phyloP scores from a whole-genome alignment of 1,284 basidiomycete genomes.

The Tylopilus sp. region DNA sequence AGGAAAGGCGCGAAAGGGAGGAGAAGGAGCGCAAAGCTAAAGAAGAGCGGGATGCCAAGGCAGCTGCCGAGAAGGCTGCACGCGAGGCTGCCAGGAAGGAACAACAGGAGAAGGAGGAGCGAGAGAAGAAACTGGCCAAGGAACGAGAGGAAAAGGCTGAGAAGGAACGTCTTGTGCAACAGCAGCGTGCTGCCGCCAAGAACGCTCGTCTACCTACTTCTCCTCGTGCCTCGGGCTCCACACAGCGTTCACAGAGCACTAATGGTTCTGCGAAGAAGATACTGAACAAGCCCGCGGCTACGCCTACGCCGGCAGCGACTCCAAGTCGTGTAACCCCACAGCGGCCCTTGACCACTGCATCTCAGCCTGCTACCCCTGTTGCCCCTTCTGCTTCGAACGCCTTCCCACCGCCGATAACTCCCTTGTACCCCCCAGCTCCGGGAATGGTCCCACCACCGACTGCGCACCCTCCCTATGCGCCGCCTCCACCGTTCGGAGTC shows the following conservation, averaged over 20 bases:
- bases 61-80: constrained; percentile 53
- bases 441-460: constrained; percentile 45
- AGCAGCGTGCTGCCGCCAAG: constrained; percentile 39
- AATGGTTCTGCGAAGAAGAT: constrained; percentile 54
- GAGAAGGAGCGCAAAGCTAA: constrained; percentile 58
- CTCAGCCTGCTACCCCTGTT: constrained; percentile 38
- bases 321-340: constrained; percentile 32
- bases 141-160: constrained; percentile 61
- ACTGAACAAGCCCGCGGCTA: constrained; percentile 40
- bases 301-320: constrained; percentile 31
- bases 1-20: constrained; percentile 66
- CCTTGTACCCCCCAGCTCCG: constrained; percentile 48
- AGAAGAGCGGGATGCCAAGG: constrained; percentile 56
- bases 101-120: constrained; percentile 65
- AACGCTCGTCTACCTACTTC: constrained; percentile 48
- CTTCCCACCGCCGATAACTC: constrained; percentile 39
- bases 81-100: constrained; percentile 44
- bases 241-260: constrained; percentile 41
- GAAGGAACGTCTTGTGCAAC: constrained; percentile 47
- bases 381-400: constrained; percentile 29
- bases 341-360: constrained; percentile 24
- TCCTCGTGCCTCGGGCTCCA: constrained; percentile 54
- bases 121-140: constrained; percentile 52
- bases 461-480: constrained; percentile 50
- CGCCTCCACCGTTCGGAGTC: constrained; percentile 47